These are phyloP conservation scores for Neonectria sp. DNA, from an alignment of 2,329 filamentous ascomycete species.

Conservation along the genomic window DNA sequence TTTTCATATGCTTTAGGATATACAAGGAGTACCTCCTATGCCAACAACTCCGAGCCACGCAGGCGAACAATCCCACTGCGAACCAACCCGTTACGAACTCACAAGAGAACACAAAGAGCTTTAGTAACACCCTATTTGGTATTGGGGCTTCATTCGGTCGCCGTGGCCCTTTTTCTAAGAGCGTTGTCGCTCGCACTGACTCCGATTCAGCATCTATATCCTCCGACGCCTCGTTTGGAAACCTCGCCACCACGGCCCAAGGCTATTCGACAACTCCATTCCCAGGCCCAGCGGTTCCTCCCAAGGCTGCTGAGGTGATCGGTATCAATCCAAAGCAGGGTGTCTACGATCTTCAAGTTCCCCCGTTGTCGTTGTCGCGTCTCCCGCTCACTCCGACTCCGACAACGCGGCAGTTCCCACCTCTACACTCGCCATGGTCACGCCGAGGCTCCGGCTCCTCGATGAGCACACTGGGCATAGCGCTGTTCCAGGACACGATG, in stretches of 20 bases:
- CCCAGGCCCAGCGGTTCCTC: constrained; percentile 22
- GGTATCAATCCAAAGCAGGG: constrained; percentile 26
- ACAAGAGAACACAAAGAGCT: neutral
- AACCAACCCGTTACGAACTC: neutral
- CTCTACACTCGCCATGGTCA: neutral
- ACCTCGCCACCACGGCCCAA: constrained; percentile 21
- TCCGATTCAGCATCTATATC: constrained; percentile 28
- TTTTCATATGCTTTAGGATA: constrained; percentile 39
- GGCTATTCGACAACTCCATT: constrained; percentile 4
- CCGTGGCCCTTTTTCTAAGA: neutral
- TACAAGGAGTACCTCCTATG: constrained; percentile 31
- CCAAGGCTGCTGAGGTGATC: constrained; percentile 35
- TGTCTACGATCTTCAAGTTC: neutral
- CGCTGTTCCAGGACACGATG: constrained; percentile 43
- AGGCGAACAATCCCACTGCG: neutral
- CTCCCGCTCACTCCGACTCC: neutral
- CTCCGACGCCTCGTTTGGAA: constrained; percentile 38
- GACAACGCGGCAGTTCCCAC: neutral
- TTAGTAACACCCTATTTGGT: neutral
- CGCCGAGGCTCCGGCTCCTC: constrained; percentile 30
- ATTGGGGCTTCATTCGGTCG: neutral
- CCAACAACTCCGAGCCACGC: neutral
- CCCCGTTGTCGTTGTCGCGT: neutral
- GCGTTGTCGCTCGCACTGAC: neutral
- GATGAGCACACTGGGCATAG: constrained; percentile 43